phyloP scores from a whole-genome alignment of 2,329 filamentous ascomycete species.

The Alternaria triticina region DNA sequence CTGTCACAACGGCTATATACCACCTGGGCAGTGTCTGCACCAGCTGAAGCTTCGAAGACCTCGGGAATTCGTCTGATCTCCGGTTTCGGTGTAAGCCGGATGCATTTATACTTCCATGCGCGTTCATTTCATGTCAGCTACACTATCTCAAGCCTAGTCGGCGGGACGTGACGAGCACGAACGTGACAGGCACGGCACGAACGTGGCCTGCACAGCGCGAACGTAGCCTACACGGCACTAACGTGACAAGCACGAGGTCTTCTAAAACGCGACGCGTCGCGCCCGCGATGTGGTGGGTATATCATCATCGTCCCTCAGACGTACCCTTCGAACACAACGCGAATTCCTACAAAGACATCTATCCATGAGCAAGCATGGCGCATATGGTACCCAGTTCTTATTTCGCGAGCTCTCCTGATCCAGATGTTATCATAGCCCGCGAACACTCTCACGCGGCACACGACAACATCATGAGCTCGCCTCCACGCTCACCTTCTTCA shows the following conservation, averaged over 20 bases:
- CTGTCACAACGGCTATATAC: neutral
- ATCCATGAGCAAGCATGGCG: neutral
- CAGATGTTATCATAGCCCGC: rapidly evolving
- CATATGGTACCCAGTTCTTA: neutral
- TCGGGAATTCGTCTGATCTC: neutral
- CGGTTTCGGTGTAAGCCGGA: neutral
- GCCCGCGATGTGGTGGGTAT: neutral
- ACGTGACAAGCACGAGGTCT: neutral
- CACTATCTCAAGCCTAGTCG: neutral
- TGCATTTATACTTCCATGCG: neutral
- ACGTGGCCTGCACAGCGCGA: no score
- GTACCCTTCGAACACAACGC: neutral
- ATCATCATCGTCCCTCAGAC: neutral
- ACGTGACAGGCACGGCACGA: no score
- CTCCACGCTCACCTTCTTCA: neutral
- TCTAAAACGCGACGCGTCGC: neutral
- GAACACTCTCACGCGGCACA: neutral
- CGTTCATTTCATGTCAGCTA: neutral
- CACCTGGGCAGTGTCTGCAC: neutral
- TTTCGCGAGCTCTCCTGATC: neutral
- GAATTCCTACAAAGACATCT: neutral
- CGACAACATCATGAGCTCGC: neutral
- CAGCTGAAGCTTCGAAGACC: neutral
- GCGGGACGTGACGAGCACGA: neutral
- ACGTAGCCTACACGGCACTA: no score